phyloP scores from a whole-genome alignment of 1,139 yeast genomes.

The Pichia sp. region DNA sequence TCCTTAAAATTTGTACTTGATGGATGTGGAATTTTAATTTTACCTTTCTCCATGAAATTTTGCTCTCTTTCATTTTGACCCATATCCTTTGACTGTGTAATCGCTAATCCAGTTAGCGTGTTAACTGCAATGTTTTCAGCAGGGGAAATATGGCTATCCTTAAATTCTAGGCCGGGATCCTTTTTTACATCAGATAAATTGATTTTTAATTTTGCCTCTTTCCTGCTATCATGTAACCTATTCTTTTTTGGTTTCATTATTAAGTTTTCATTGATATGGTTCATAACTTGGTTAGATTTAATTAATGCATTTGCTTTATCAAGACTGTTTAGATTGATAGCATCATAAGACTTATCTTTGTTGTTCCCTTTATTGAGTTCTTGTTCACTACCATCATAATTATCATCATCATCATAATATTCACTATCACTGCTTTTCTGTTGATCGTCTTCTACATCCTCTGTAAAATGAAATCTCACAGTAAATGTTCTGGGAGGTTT shows the following conservation, averaged over 20 bases:
- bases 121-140: constrained; percentile 6
- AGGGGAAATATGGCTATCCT: no score
- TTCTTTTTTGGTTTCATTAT: no score
- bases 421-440: constrained; percentile 19
- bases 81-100: constrained; percentile 9
- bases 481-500: constrained; percentile 28
- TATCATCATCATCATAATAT: constrained; percentile 28
- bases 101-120: constrained; percentile 18
- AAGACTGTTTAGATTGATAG: no score
- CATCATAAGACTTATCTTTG: no score
- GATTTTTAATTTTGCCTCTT: no score
- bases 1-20: constrained; percentile 8
- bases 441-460: constrained; percentile 11
- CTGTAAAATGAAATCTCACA: constrained; percentile 23
- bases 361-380: no score
- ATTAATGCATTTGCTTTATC: no score
- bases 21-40: constrained; percentile 17
- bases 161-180: no score
- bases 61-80: constrained; percentile 17
- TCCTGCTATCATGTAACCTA: no score
- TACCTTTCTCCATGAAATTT: constrained; percentile 3
- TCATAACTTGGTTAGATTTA: no score
- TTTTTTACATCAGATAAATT: no score
- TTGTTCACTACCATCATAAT: constrained; percentile 23
- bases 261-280: no score